Base-by-base conservation (phyloP, 768 basidiomycete genomes). In the Porpolomopsis calyptriformis region DNA sequence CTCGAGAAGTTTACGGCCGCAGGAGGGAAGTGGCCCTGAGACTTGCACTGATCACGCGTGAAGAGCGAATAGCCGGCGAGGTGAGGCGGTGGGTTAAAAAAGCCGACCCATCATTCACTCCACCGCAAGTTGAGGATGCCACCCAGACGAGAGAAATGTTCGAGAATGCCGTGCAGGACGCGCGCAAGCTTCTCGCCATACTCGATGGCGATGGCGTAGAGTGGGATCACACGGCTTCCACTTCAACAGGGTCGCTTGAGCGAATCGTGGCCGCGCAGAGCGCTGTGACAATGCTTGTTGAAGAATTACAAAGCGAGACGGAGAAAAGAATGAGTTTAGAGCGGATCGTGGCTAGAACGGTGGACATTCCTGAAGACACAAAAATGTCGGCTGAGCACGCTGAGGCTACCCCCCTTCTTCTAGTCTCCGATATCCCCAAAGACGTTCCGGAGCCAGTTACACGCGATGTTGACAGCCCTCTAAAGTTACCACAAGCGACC, bases 1-100 rank as follows among this genome's bases (percentile, higher is more conserved):
- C 79, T 27, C 76, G 80, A 23, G 87, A 88, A 57, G 68, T 73
- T 0, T 84, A 77, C 48, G 86, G 85, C 2, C 73, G 87, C 14
- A 65, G 87, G 19, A 67, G 82, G 26, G 87, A 91, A 55, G 73
- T 87, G 0, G 67, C 74, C 0, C 55, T 87, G 22, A 64, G 86
- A 9, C 73, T 90, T 2, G 67, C 71, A 1, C 64, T 85, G 53
- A 64, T 81, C 1, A 69, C 70, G 0, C 64, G 83, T n/a, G 85
- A 88, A 55, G 83, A 85, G 55, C 60, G 65, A 22, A 53, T 81
- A 0, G 64, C 68, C 1, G 77, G 80, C 52, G 68, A 63, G 5
- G 53, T 88, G 48, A 62, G 71, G 40, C 64, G 74, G 38, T 84
- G 78, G 79, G 63, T 77, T 5, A 63, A 73, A 40, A 64, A 71